Conservation (phyloP, 345 rosid genomes). For the Adansonia digitata region DNA sequence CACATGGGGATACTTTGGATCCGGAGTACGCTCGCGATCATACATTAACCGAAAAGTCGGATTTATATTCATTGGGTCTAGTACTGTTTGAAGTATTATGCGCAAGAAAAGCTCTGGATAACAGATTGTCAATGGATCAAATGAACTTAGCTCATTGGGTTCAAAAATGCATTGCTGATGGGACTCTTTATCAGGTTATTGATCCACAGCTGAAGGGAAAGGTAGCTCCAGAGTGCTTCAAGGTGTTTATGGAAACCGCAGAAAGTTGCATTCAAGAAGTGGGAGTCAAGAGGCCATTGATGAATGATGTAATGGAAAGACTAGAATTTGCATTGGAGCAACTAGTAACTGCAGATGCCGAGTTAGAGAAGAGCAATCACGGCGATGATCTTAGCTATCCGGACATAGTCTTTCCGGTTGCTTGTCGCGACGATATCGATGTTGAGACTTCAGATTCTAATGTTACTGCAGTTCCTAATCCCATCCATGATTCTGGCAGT, state of each 20-base stretch:
- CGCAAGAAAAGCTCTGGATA: not conserved
- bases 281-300: not conserved
- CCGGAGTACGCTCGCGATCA: not conserved
- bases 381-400: not conserved
- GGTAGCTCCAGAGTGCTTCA: not conserved
- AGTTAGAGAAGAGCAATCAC: not conserved
- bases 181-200: not conserved
- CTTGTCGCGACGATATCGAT: not conserved
- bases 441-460: not conserved
- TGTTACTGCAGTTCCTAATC: not conserved
- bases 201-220: not conserved
- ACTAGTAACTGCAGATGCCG: not conserved
- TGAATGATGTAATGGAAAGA: not conserved
- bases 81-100: conserved; percentile 3
- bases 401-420: not conserved
- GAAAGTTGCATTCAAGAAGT: not conserved
- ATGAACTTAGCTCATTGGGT: conserved; percentile 6
- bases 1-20: conserved; percentile 6
- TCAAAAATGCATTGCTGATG: not conserved
- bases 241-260: not conserved
- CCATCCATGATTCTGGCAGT: not conserved
- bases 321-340: not conserved
- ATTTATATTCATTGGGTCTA: conserved; percentile 9
- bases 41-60: conserved; percentile 1
- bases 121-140: not conserved